These are phyloP conservation scores for Peronospora belbahrii DNA, from an alignment of 352 stramenopile genomes.

Conservation along the genomic window DNA sequence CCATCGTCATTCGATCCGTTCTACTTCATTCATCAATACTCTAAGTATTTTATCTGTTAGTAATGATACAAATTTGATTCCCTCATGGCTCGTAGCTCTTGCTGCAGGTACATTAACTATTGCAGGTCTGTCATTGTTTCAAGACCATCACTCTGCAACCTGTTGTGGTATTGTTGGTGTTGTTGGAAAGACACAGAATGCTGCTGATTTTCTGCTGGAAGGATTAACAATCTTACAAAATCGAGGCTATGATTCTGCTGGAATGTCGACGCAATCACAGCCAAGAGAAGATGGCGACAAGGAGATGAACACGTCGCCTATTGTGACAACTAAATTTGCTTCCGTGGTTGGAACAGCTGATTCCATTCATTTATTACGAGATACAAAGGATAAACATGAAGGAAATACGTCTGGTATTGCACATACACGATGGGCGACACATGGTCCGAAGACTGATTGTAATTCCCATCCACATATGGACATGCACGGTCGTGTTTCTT, in stretches of 20 bases:
- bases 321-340: constrained; percentile 93
- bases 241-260: constrained; percentile 96
- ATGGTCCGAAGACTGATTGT: constrained; percentile 95
- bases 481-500: constrained; percentile 86
- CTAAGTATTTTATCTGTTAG: not conserved
- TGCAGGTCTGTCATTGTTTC: not conserved
- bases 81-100: constrained; percentile 15
- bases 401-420: constrained; percentile 94
- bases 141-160: constrained; percentile 19
- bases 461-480: constrained; percentile 98
- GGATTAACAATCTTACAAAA: constrained; percentile 89
- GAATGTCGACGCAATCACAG: constrained; percentile 91
- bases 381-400: constrained; percentile 63
- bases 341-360: constrained; percentile 86
- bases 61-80: constrained; percentile 2
- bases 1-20: constrained; percentile 7
- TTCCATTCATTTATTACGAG: constrained; percentile 86
- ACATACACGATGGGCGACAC: constrained; percentile 99
- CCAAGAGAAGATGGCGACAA: constrained; percentile 23
- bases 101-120: constrained; percentile 12
- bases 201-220: constrained; percentile 77
- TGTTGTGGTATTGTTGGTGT: constrained; percentile 78
- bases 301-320: no score
- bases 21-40: not conserved
- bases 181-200: constrained; percentile 56